Base-by-base conservation (phyloP, 1,284 basidiomycete genomes). In the Wallemia hederae region DNA sequence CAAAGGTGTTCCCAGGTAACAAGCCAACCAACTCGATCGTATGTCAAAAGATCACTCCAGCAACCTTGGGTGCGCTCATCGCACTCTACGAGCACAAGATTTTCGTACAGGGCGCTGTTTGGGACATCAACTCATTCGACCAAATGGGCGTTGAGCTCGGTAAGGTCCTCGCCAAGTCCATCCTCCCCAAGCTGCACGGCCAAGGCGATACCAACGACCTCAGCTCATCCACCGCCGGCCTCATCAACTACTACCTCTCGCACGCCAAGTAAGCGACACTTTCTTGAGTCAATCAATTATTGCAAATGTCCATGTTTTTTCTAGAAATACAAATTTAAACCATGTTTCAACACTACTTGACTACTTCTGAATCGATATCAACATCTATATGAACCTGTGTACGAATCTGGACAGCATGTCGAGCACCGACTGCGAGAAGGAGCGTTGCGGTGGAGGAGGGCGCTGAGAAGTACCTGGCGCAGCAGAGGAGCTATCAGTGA, bases 1-100 rank as follows among this genome's bases (percentile, higher is more conserved):
- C 82, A 68, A 98, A 98, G 76, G 88, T 97, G 65, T 98, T 98
- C 70, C 87, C 89, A 71, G 92, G 94, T 60, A 97, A 97, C 77
- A 79, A 85, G 63, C 92, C 92, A 1, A 96, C 90, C 72, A 97
- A 96, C 76, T 87, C 85, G 67, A 90, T 97, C 72, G 73, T 98
- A 72, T 90, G 96, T 79, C 86, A 90, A 39, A 75, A 88, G 65
- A 74, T 97, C 67, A 96, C 89, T 0, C 92, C 94, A 14, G 79
- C 81, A 55, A 85, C 83, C 3, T 81, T 97, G 28, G 91, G 85
- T 74, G 64, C 65, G 0, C 74, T 92, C 59, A 83, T 92, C 67
- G 85, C 84, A n/a, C 69, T 92, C 65, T 92, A 92, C 70, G 92
- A 98, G 74, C 92, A 98, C 78, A 98, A 98, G 78, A 96, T 98